Evolutionary conservation across 2,329 filamentous ascomycete species (phyloP).

Genomic region (Hypoxylon sp.): DNA sequence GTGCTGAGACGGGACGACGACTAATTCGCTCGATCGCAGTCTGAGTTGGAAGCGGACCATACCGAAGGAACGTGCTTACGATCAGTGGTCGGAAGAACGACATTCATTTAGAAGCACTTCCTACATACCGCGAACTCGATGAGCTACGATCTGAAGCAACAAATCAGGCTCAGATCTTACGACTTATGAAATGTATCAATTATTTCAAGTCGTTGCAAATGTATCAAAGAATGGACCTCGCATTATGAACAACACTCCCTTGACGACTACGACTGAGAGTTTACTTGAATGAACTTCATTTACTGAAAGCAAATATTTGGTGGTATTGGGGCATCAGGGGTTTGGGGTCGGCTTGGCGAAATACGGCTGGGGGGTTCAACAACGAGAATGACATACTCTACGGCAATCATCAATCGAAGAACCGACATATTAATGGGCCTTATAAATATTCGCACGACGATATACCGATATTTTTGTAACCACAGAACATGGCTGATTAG

Average conservation of each 20-base stretch:
- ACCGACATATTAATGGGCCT: not conserved
- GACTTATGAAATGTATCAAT: not conserved
- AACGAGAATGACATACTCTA: constrained; percentile 1
- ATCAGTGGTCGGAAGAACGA: constrained; percentile 28
- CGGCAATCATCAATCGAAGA: not conserved
- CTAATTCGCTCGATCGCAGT: constrained; percentile 23
- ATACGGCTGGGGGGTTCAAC: not conserved
- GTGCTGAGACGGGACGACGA: not conserved
- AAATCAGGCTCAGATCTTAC: not conserved
- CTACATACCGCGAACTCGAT: constrained; percentile 31
- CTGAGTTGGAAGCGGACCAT: constrained; percentile 16
- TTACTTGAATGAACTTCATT: constrained; percentile 8
- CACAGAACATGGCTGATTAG: not conserved
- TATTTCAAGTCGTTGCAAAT: not conserved
- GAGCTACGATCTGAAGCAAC: not conserved
- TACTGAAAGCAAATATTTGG: not conserved
- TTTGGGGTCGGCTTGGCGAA: not conserved
- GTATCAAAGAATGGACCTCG: constrained; percentile 5
- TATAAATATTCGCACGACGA: not conserved
- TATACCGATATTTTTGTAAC: not conserved
- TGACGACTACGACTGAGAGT: constrained; percentile 6
- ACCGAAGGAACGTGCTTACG: constrained; percentile 14
- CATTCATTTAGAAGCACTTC: constrained; percentile 32
- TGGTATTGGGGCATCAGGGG: not conserved
- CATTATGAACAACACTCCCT: not conserved